Percentiles rank a stretch among this genome's conserved stretches.
Conservation (phyloP, 352 stramenopile species). For the Pythium utonaiense region DNA sequence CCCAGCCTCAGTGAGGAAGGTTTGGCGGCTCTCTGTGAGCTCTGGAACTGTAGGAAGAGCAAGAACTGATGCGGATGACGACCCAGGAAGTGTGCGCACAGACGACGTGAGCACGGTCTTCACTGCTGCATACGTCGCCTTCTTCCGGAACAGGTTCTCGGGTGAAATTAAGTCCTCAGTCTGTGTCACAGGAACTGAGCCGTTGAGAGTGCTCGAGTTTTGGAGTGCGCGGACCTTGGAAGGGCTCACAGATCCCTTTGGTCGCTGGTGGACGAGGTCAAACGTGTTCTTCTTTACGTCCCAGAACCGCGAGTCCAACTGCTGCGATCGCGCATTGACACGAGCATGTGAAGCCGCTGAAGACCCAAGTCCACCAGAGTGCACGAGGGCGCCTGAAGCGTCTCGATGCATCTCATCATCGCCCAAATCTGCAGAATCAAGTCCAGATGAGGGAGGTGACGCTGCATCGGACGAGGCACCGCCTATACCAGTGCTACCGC, state of each 20-base stretch:
- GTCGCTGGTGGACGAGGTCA: constrained; percentile 31
- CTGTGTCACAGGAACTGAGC: constrained; percentile 23
- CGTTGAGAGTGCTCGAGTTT: constrained; percentile 35
- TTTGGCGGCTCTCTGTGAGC: constrained; percentile 8
- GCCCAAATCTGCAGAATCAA: neutral
- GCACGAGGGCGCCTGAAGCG: neutral
- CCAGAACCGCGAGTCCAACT: constrained; percentile 65
- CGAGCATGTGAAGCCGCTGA: neutral
- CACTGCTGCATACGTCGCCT: constrained; percentile 55
- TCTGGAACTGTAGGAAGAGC: constrained; percentile 30
- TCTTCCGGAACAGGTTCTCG: constrained; percentile 63
- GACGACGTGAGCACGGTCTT: constrained; percentile 59
- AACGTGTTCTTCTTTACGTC: constrained; percentile 71
- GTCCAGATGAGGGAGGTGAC: neutral
- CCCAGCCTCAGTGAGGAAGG: constrained; percentile 26
- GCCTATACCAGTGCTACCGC: neutral
- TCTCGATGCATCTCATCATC: constrained; percentile 12
- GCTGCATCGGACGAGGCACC: neutral
- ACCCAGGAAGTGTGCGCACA: constrained; percentile 39
- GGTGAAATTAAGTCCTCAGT: constrained; percentile 60
- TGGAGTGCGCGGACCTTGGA: constrained; percentile 45
- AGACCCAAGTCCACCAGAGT: neutral
- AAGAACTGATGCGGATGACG: constrained; percentile 30
- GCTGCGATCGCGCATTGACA: constrained; percentile 2
- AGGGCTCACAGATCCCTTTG: constrained; percentile 38